Conservation (phyloP, 805 yeast species). For the Spathaspora passalidarum region DNA sequence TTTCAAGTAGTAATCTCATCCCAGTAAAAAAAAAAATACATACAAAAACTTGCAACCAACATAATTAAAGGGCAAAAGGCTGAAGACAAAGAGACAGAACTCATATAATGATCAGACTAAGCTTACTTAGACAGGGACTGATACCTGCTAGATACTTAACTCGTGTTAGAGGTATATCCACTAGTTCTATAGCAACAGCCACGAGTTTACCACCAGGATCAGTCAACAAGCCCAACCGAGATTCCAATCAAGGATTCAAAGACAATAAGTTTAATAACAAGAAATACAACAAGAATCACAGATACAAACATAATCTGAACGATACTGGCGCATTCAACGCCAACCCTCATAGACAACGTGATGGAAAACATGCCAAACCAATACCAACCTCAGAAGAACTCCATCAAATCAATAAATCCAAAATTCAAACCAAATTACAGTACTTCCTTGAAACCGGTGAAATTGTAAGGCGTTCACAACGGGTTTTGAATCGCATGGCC, state of each 20-base stretch:
- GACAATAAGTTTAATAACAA: too few relatives aligned
- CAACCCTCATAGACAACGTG: neutral
- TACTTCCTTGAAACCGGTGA: slow-evolving; percentile 28
- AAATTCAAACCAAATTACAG: slow-evolving; percentile 17
- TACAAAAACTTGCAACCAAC: neutral
- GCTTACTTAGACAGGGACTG: neutral
- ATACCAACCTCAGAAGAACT: neutral
- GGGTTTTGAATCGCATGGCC: neutral
- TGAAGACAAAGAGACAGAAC: neutral
- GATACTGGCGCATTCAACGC: neutral
- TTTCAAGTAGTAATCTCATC: neutral
- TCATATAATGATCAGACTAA: neutral
- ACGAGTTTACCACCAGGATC: neutral
- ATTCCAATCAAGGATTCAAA: too few relatives aligned
- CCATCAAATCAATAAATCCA: neutral
- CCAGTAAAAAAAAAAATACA: neutral
- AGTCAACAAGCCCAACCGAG: neutral
- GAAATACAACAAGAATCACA: too few relatives aligned
- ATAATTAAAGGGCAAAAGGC: neutral
- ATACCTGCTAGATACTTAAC: neutral
- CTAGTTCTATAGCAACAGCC: neutral
- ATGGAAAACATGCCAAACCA: neutral
- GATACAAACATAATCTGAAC: too few relatives aligned
- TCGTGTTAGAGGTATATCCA: neutral
- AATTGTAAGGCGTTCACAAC: neutral